phyloP scores from a whole-genome alignment of 257 asterid genomes.

The Solanum bulbocastanum region DNA sequence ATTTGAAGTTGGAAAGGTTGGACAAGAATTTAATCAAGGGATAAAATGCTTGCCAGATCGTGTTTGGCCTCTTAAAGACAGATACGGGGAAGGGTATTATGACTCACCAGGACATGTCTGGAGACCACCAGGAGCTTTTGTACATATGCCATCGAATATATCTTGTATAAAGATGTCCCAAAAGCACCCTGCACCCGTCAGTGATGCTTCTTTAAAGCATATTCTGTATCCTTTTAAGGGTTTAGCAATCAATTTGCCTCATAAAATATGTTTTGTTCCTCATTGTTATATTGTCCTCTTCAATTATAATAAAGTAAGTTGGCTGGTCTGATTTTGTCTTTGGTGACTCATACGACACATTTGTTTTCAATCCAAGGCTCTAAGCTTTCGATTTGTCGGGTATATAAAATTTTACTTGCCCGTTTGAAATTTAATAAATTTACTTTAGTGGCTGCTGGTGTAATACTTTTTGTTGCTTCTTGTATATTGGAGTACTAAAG shows the following conservation, averaged over 20 bases:
- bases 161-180: slow-evolving; percentile 52
- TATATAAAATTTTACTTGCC: not conserved
- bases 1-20: slow-evolving; percentile 36
- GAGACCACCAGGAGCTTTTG: slow-evolving; percentile 24
- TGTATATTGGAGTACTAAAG: not conserved
- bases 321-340: not conserved
- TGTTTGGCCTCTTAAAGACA: slow-evolving; percentile 45
- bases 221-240: slow-evolving; percentile 65
- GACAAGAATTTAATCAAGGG: slow-evolving; percentile 27
- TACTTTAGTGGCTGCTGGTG: not conserved
- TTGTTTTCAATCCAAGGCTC: not conserved
- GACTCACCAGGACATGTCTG: slow-evolving; percentile 28
- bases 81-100: slow-evolving; percentile 20
- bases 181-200: slow-evolving; percentile 21
- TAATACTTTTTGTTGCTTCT: not conserved
- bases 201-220: slow-evolving; percentile 23
- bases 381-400: not conserved
- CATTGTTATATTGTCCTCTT: not conserved
- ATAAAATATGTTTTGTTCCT: not conserved
- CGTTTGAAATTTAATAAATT: not conserved
- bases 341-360: not conserved
- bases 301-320: not conserved
- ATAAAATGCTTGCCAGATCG: slow-evolving; percentile 21
- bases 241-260: not conserved
- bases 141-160: slow-evolving; percentile 46